These are phyloP conservation scores for Colletotrichum trifolii DNA, from an alignment of 2,329 filamentous ascomycete genomes.

Conservation along the genomic window DNA sequence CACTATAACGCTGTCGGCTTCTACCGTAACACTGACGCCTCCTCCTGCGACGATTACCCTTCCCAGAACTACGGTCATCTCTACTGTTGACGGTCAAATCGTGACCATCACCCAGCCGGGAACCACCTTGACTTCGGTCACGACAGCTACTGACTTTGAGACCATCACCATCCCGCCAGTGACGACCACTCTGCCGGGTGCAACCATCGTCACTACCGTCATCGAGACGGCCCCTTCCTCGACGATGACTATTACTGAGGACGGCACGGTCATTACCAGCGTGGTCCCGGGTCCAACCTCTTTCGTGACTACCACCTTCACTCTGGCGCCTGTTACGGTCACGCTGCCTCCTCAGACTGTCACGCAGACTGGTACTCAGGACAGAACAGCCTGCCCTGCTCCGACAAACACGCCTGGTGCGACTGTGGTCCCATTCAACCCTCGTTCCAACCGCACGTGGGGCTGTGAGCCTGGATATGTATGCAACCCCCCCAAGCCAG, in stretches of 20 bases:
- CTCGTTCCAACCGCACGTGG: conserved; percentile 58
- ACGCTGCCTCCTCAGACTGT: conserved; percentile 44
- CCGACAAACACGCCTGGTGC: conserved; percentile 51
- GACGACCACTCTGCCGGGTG: conserved; percentile 41
- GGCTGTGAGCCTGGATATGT: conserved; percentile 65
- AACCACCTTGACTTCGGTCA: conserved; percentile 26
- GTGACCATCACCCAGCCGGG: conserved; percentile 29
- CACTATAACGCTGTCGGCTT: conserved; percentile 29
- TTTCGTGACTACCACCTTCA: conserved; percentile 37
- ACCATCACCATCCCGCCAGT: conserved; percentile 37
- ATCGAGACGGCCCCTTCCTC: conserved; percentile 43
- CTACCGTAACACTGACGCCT: neutral
- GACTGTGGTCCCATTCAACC: conserved; percentile 42
- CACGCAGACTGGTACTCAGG: conserved; percentile 42
- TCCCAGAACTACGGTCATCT: conserved; percentile 38
- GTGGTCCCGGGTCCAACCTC: conserved; percentile 40
- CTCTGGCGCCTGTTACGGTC: conserved; percentile 42
- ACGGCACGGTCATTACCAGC: conserved; percentile 44
- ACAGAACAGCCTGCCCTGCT: conserved; percentile 55
- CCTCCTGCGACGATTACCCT: conserved; percentile 24
- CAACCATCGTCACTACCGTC: conserved; percentile 47
- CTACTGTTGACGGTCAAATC: conserved; percentile 40
- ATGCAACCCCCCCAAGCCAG: conserved; percentile 63
- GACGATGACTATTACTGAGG: conserved; percentile 46
- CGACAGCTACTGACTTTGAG: conserved; percentile 11